Evolutionary conservation across 176 grass and related monocot genomes (phyloP).

Genomic region (Olyra latifolia): DNA sequence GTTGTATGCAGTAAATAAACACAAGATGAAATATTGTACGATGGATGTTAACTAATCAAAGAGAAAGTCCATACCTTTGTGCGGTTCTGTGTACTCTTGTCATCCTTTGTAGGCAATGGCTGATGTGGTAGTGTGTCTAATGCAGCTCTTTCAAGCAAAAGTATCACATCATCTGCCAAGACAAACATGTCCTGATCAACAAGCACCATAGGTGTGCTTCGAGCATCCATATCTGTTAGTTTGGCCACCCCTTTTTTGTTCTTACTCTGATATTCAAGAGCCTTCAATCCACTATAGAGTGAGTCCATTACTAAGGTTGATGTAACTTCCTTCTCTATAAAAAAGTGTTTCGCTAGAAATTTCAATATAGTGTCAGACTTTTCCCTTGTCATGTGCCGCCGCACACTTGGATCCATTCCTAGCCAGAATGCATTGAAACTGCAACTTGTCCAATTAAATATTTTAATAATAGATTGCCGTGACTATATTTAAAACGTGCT

Average conservation of each 20-base stretch:
- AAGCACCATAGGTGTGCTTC: conserved; percentile 66
- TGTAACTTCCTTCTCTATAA: conserved; percentile 91
- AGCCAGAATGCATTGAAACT: conserved; percentile 85
- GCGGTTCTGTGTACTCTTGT: conserved; percentile 72
- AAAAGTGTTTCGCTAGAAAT: conserved; percentile 80
- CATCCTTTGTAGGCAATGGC: conserved; percentile 77
- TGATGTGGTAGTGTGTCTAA: conserved; percentile 68
- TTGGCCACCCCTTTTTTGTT: conserved; percentile 54
- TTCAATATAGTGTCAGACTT: conserved; percentile 73
- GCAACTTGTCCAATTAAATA: conserved; percentile 16
- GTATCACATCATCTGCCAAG: conserved; percentile 79
- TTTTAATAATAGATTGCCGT: conserved; percentile 10
- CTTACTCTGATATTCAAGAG: conserved; percentile 74
- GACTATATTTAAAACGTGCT: neutral
- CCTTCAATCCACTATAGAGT: conserved; percentile 69
- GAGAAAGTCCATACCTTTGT: conserved; percentile 55
- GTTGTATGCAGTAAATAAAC: conserved; percentile 3
- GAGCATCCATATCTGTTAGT: conserved; percentile 55
- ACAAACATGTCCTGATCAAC: conserved; percentile 88
- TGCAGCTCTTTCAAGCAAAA: conserved; percentile 79
- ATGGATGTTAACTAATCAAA: conserved; percentile 1
- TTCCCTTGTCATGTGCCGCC: conserved; percentile 69
- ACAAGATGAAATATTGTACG: conserved; percentile 22
- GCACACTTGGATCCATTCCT: conserved; percentile 59
- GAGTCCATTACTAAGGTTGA: conserved; percentile 92